phyloP scores from a whole-genome alignment of 2,329 filamentous ascomycete species.

The Fusarium redolens region DNA sequence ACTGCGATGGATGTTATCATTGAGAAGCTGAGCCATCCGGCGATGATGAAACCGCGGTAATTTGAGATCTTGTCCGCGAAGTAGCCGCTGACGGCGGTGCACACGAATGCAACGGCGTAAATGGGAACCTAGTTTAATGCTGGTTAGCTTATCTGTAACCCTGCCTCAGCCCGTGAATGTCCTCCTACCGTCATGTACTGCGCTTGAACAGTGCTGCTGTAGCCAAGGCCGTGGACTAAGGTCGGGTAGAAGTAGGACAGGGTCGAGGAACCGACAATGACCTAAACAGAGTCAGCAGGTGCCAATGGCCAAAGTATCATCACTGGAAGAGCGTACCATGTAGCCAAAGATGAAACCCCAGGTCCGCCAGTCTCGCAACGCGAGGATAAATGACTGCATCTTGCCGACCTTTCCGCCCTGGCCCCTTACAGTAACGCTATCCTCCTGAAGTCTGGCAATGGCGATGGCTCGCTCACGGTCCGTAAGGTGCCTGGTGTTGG shows the following conservation, averaged over 20 bases:
- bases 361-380: background rate
- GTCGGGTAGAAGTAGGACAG: background rate
- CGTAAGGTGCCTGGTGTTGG: background rate
- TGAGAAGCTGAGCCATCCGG: background rate
- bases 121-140: background rate
- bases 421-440: background rate
- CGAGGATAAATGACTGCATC: background rate
- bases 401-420: background rate
- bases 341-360: background rate
- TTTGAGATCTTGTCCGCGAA: background rate
- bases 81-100: background rate
- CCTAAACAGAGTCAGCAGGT: background rate
- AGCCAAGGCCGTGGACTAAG: background rate
- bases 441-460: background rate
- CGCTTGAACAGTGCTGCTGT: background rate
- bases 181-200: background rate
- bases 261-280: background rate
- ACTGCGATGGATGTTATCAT: constrained; percentile 49
- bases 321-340: background rate
- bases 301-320: background rate
- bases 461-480: background rate
- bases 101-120: background rate
- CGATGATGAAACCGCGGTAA: background rate
- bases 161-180: background rate
- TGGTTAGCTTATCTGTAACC: background rate